Percentiles rank a stretch among this genome's conserved stretches.
Conservation (phyloP, 2,329 filamentous ascomycete genomes). For the Escovopsis sp. region DNA sequence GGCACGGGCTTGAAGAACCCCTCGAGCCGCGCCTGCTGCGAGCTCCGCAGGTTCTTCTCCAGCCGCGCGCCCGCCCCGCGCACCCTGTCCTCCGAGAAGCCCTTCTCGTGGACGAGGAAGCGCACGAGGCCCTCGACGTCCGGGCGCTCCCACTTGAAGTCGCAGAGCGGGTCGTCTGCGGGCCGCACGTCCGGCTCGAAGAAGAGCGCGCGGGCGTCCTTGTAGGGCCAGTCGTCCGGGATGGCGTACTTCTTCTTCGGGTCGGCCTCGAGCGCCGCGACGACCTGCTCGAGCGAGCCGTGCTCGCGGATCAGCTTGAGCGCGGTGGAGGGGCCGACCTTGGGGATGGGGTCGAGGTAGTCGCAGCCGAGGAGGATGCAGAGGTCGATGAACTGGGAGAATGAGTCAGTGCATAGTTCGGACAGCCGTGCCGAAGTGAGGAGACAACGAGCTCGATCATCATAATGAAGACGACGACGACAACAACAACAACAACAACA, state of each 20-base stretch:
- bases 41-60: conserved; percentile 79
- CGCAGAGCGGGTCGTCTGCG: conserved; percentile 73
- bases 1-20: conserved; percentile 93
- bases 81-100: conserved; percentile 91
- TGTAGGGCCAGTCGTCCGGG: conserved; percentile 93
- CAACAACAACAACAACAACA: too few relatives aligned
- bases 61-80: conserved; percentile 61
- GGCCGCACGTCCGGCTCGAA: conserved; percentile 75
- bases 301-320: conserved; percentile 90
- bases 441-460: too few relatives aligned
- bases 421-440: too few relatives aligned
- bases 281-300: conserved; percentile 71
- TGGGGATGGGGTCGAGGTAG: conserved; percentile 92
- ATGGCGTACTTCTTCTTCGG: conserved; percentile 66
- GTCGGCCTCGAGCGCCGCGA: conserved; percentile 64
- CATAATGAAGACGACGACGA: too few relatives aligned
- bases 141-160: conserved; percentile 96
- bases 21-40: conserved; percentile 80
- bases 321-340: conserved; percentile 81
- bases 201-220: conserved; percentile 84
- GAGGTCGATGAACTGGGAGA: conserved; percentile 74
- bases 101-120: conserved; percentile 86
- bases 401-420: neutral
- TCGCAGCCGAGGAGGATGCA: conserved; percentile 97
- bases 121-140: conserved; percentile 81